These are phyloP conservation scores for Alternaria rosae DNA, from an alignment of 2,329 filamentous ascomycete genomes.

Conservation along the genomic window DNA sequence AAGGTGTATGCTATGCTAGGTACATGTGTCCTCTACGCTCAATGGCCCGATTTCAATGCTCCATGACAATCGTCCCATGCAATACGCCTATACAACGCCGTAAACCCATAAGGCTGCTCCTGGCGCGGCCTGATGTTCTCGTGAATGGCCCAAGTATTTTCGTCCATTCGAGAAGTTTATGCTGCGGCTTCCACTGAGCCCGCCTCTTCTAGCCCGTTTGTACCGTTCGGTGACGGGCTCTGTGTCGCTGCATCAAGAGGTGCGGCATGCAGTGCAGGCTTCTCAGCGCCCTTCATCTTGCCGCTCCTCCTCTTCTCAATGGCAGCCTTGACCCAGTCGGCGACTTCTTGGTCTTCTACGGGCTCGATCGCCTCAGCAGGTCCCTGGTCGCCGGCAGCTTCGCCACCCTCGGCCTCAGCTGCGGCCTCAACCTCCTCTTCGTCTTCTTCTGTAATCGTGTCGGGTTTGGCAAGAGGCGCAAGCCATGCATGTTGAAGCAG, in stretches of 20 bases:
- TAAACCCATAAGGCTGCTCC: slow-evolving; percentile 3
- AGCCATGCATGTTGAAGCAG: slow-evolving; percentile 92
- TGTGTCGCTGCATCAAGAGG: slow-evolving; percentile 74
- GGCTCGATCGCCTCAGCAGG: slow-evolving; percentile 35
- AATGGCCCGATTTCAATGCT: slow-evolving; percentile 25
- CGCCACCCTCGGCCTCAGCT: slow-evolving; percentile 53
- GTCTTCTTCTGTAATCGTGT: slow-evolving; percentile 74
- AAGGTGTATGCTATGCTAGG: slow-evolving; percentile 24
- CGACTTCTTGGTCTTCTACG: slow-evolving; percentile 80
- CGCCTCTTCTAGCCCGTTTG: slow-evolving; percentile 32
- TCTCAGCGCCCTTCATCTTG: slow-evolving; percentile 58
- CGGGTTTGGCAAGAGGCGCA: slow-evolving; percentile 74
- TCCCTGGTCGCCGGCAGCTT: slow-evolving; percentile 42
- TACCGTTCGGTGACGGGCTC: slow-evolving; percentile 42
- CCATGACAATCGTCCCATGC: slow-evolving; percentile 20
- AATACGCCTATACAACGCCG: slow-evolving; percentile 26
- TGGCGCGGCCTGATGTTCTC: not conserved
- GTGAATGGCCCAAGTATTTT: not conserved
- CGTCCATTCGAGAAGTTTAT: slow-evolving; percentile 3
- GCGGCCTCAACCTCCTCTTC: slow-evolving; percentile 64
- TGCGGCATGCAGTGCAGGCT: slow-evolving; percentile 87
- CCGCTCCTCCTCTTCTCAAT: slow-evolving; percentile 72
- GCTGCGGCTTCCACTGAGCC: slow-evolving; percentile 26
- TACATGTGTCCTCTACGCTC: slow-evolving; percentile 28
- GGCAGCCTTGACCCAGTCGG: slow-evolving; percentile 79